A percentile compares a stretch with the other conserved stretches of the same genome.
Conservation (phyloP, 2,329 filamentous ascomycete genomes). For the Neonectria faginata region DNA sequence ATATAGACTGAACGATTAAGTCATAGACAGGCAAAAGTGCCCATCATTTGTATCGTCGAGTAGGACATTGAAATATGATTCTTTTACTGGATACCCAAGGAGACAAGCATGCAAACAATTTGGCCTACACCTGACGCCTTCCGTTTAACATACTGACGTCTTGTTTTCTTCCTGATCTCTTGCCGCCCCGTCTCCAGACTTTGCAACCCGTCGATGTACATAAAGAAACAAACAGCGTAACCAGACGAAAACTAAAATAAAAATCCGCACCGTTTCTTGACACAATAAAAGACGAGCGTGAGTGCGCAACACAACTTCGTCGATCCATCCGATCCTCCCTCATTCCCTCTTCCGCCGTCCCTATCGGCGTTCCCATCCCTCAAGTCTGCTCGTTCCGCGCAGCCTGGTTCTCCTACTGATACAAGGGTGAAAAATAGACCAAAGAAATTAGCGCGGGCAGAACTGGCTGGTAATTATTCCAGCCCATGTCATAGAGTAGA, state of each 20-base stretch:
- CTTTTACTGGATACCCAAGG: conserved; percentile 3
- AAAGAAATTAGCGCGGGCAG: conserved; percentile 24
- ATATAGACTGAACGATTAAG: too few relatives aligned
- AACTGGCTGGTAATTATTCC: conserved; percentile 10
- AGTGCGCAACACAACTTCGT: conserved; percentile 6
- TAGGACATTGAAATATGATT: background rate
- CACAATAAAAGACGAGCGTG: conserved; percentile 34
- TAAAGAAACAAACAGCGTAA: conserved; percentile 20
- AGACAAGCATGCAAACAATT: conserved; percentile 13
- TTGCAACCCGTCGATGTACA: conserved; percentile 33
- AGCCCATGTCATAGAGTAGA: background rate
- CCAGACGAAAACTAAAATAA: conserved; percentile 4
- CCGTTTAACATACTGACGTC: background rate
- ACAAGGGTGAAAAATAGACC: conserved; percentile 38
- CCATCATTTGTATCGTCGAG: background rate
- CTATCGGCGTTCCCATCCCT: background rate
- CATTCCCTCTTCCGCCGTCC: conserved; percentile 13
- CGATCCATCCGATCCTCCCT: conserved; percentile 11
- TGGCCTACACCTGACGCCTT: conserved; percentile 9
- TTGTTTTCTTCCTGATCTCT: conserved; percentile 12
- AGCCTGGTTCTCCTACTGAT: conserved; percentile 36
- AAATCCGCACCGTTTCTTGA: conserved; percentile 28
- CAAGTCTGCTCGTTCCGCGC: conserved; percentile 25
- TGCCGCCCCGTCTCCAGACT: conserved; percentile 21
- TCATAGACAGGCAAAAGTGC: too few relatives aligned